Percentiles rank a stretch among this genome's conserved stretches.
These are phyloP conservation scores for Populus hybrid DNA, from an alignment of 441 rosid species.

Conservation along the genomic window DNA sequence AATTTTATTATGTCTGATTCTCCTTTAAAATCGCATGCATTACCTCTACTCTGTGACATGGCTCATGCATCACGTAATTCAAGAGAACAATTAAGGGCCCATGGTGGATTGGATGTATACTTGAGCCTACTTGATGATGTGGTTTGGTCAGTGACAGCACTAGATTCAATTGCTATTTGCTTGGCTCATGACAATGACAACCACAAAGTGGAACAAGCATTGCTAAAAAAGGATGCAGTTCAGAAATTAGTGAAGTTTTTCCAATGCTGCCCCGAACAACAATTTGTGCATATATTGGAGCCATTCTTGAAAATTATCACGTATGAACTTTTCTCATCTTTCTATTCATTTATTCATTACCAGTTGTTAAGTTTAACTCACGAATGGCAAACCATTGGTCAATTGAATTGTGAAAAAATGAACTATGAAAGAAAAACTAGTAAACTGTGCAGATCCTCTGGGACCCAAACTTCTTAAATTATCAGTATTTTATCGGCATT, in stretches of 20 bases:
- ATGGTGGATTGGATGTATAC: conserved; percentile 93
- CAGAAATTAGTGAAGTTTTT: conserved; percentile 87
- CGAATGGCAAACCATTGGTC: neutral
- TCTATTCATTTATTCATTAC: neutral
- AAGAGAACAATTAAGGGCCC: conserved; percentile 95
- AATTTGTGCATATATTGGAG: conserved; percentile 94
- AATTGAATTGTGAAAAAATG: neutral
- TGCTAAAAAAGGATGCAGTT: conserved; percentile 84
- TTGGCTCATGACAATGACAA: conserved; percentile 96
- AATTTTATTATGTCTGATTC: conserved; percentile 75
- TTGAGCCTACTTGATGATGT: conserved; percentile 89
- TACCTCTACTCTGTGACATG: conserved; percentile 95
- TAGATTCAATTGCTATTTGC: conserved; percentile 97
- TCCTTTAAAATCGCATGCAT: conserved; percentile 76
- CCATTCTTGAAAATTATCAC: conserved; percentile 96
- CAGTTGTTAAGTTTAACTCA: neutral
- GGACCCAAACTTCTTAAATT: neutral
- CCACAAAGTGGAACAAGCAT: conserved; percentile 91
- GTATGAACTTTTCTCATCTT: conserved; percentile 32
- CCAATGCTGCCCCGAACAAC: conserved; percentile 90
- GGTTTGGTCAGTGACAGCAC: conserved; percentile 85
- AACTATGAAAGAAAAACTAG: neutral
- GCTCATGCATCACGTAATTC: conserved; percentile 99
- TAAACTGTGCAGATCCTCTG: neutral
- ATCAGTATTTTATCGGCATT: neutral